Conservation (phyloP, 768 basidiomycete genomes). For the Auricularia cornea region DNA sequence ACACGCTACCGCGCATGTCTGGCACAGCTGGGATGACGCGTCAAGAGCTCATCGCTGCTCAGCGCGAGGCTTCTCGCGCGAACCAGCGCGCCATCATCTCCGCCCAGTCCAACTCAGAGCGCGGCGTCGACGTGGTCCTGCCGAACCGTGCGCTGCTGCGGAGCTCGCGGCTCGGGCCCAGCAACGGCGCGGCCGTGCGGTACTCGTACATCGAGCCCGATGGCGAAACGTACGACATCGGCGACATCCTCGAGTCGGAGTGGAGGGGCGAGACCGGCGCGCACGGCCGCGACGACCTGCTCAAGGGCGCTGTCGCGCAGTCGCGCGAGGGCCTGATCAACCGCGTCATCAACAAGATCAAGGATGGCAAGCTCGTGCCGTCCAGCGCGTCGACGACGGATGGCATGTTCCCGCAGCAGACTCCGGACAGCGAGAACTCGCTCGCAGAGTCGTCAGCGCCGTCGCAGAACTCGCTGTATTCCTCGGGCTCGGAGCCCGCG, state of each 20-base stretch:
- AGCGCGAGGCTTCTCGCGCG: conserved; percentile 77
- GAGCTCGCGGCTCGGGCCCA: conserved; percentile 51
- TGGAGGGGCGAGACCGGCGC: conserved; percentile 39
- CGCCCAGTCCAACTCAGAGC: conserved; percentile 72
- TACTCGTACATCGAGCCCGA: conserved; percentile 92
- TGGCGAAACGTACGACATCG: conserved; percentile 89
- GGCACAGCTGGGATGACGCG: conserved; percentile 35
- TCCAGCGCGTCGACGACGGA: conserved; percentile 13
- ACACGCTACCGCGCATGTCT: background rate
- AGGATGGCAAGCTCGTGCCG: conserved; percentile 40
- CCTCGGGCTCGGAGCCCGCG: background rate
- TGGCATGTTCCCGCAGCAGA: conserved; percentile 2
- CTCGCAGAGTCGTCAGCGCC: background rate
- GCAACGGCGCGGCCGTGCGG: conserved; percentile 45
- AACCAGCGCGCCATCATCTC: conserved; percentile 81
- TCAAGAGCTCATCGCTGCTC: conserved; percentile 90
- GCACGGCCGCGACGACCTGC: conserved; percentile 42
- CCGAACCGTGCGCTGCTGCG: conserved; percentile 81
- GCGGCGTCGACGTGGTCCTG: conserved; percentile 82
- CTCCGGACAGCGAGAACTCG: conserved; percentile 2
- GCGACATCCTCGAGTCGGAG: conserved; percentile 86
- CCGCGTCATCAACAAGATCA: conserved; percentile 68
- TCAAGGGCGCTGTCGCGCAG: conserved; percentile 55
- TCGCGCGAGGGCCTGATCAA: conserved; percentile 34
- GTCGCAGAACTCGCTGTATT: background rate